Evolutionary conservation across 2,329 filamentous ascomycete genomes (phyloP).

Genomic region (Phyllosticta ampelicida): DNA sequence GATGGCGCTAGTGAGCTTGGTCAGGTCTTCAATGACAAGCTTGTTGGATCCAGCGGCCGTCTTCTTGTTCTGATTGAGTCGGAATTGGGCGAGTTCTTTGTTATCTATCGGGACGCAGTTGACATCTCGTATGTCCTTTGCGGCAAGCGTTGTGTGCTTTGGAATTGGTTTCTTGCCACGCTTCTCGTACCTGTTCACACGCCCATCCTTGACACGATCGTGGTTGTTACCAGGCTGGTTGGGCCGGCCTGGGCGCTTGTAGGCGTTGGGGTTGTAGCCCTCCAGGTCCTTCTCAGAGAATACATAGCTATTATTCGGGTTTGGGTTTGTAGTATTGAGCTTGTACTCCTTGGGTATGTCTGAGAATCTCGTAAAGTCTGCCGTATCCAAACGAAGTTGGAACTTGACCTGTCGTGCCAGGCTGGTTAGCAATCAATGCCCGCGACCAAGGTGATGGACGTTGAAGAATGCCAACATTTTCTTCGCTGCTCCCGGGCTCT

Average conservation of each 20-base stretch:
- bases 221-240: slow-evolving; percentile 16
- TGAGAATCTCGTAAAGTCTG: background rate
- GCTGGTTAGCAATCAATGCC: background rate
- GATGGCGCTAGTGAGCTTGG: slow-evolving; percentile 7
- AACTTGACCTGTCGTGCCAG: slow-evolving; percentile 7
- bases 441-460: background rate
- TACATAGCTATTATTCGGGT: slow-evolving; percentile 77
- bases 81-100: slow-evolving; percentile 11
- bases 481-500: slow-evolving; percentile 1
- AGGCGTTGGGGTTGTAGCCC: slow-evolving; percentile 46
- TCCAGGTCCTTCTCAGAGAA: slow-evolving; percentile 92
- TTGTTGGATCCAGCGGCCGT: slow-evolving; percentile 1
- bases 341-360: slow-evolving; percentile 78
- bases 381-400: slow-evolving; percentile 6
- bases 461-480: slow-evolving; percentile 1
- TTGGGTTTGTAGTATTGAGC: slow-evolving; percentile 53
- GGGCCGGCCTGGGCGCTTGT: slow-evolving; percentile 16
- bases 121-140: slow-evolving; percentile 46
- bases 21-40: slow-evolving; percentile 7
- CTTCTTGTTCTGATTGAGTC: slow-evolving; percentile 4
- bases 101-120: slow-evolving; percentile 33
- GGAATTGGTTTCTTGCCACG: slow-evolving; percentile 7
- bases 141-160: slow-evolving; percentile 38
- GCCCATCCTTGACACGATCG: slow-evolving; percentile 7
- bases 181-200: slow-evolving; percentile 1